A percentile compares a stretch with the other conserved stretches of the same genome.
These are phyloP conservation scores for Blastobotrys apis DNA, from an alignment of 1,139 yeast genomes.

Conservation along the genomic window DNA sequence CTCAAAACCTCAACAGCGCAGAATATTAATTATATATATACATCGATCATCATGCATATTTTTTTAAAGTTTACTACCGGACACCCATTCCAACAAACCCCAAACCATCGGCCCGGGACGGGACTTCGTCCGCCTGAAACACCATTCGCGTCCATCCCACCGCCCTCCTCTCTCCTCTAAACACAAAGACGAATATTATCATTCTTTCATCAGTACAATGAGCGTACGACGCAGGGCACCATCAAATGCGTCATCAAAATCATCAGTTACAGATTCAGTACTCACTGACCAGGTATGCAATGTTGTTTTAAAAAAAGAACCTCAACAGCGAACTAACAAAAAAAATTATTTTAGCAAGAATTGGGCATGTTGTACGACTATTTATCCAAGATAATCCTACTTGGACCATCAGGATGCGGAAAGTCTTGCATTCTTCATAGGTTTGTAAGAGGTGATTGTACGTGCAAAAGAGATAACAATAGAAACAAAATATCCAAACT, in stretches of 20 bases:
- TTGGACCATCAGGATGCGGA: slow-evolving; percentile 47
- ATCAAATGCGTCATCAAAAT: slow-evolving; percentile 29
- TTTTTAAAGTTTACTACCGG: too few species aligned
- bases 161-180: too few species aligned
- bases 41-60: too few species aligned
- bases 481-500: background rate
- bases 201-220: background rate
- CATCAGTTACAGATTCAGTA: slow-evolving; percentile 24
- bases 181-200: too few species aligned
- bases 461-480: slow-evolving; percentile 12
- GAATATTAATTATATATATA: too few species aligned
- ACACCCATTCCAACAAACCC: too few species aligned
- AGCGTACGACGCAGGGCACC: slow-evolving; percentile 28
- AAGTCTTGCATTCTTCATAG: slow-evolving; percentile 44
- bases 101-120: too few species aligned
- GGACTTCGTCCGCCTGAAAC: too few species aligned
- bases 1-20: too few species aligned
- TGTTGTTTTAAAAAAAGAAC: background rate
- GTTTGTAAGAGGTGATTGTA: slow-evolving; percentile 41
- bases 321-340: too few species aligned
- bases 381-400: slow-evolving; percentile 42
- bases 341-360: slow-evolving; percentile 24
- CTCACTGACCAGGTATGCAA: slow-evolving; percentile 23
- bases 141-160: too few species aligned
- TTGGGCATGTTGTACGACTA: slow-evolving; percentile 40